A percentile compares a stretch with the other conserved stretches of the same genome.
phyloP scores from a whole-genome alignment of 1,139 yeast species.

The Arxiozyma slooffiae region DNA sequence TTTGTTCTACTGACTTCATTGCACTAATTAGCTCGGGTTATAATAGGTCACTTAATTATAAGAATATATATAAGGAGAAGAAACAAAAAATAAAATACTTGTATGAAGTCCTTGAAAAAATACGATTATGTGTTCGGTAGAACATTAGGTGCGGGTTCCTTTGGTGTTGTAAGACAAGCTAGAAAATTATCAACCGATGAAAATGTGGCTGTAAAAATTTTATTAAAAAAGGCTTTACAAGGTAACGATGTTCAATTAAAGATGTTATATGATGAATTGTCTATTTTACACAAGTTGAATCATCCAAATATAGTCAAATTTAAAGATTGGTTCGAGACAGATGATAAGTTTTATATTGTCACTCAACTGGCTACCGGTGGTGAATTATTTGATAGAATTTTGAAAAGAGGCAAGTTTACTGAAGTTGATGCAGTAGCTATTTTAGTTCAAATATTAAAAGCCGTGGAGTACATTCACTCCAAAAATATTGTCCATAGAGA shows the following conservation, averaged over 20 bases:
- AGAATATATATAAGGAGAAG: neutral
- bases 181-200: constrained; percentile 47
- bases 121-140: constrained; percentile 59
- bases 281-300: constrained; percentile 50
- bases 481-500: constrained; percentile 81
- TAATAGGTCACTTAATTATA: neutral
- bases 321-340: constrained; percentile 81
- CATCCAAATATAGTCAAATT: constrained; percentile 81
- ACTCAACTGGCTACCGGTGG: constrained; percentile 84
- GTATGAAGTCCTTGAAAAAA: neutral
- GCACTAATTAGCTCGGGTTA: neutral
- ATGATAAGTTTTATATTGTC: constrained; percentile 65
- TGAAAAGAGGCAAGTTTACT: constrained; percentile 66
- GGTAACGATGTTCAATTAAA: constrained; percentile 48
- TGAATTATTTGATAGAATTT: constrained; percentile 76
- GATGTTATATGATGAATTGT: constrained; percentile 65
- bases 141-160: constrained; percentile 84
- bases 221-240: constrained; percentile 68
- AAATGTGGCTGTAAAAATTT: constrained; percentile 79
- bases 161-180: constrained; percentile 81
- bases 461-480: constrained; percentile 63
- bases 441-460: constrained; percentile 59
- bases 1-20: too few relatives aligned
- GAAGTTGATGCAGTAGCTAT: constrained; percentile 74
- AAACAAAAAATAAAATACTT: neutral